A percentile compares a stretch with the other conserved stretches of the same genome.
Conservation (phyloP, 2,329 filamentous ascomycete species). For the Lecanoromycetidae sp. region DNA sequence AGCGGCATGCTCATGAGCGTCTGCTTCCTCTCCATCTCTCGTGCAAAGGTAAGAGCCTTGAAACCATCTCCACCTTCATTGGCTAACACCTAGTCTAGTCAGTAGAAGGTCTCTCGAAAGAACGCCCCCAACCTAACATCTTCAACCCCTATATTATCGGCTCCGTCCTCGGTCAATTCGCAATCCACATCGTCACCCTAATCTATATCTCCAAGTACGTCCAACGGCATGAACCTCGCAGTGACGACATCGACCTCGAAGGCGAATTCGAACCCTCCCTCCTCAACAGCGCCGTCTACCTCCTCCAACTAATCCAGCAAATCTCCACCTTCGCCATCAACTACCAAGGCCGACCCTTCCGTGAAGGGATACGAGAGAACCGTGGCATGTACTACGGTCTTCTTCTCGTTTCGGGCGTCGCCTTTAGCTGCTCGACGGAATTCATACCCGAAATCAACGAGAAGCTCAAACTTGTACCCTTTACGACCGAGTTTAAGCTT, state of each 20-base stretch:
- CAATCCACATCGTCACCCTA: conserved; percentile 83
- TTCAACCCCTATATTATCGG: conserved; percentile 99
- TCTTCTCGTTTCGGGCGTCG: conserved; percentile 74
- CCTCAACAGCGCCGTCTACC: conserved; percentile 92
- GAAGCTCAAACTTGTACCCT: conserved; percentile 83
- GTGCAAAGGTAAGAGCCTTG: conserved; percentile 55
- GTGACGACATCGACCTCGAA: conserved; percentile 69
- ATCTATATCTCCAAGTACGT: conserved; percentile 91
- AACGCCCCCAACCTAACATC: conserved; percentile 95
- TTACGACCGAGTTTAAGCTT: conserved; percentile 74
- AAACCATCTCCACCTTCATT: conserved; percentile 14
- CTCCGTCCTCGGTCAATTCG: conserved; percentile 92
- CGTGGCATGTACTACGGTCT: conserved; percentile 97
- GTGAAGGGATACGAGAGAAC: conserved; percentile 90
- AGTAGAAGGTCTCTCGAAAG: conserved; percentile 89
- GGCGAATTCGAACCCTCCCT: conserved; percentile 88
- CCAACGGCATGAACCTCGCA: conserved; percentile 63
- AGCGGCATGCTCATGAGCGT: conserved; percentile 99
- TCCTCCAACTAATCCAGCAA: conserved; percentile 95
- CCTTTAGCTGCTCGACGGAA: conserved; percentile 89
- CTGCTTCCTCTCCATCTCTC: conserved; percentile 97
- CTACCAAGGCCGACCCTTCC: conserved; percentile 96
- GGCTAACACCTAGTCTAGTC: conserved; percentile 38
- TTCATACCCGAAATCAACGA: conserved; percentile 92
- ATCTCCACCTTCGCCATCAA: conserved; percentile 99